A percentile compares a stretch with the other conserved stretches of the same genome.
These are phyloP conservation scores for Mycosarcoma maydis DNA, from an alignment of 1,284 basidiomycete species.

Conservation along the genomic window DNA sequence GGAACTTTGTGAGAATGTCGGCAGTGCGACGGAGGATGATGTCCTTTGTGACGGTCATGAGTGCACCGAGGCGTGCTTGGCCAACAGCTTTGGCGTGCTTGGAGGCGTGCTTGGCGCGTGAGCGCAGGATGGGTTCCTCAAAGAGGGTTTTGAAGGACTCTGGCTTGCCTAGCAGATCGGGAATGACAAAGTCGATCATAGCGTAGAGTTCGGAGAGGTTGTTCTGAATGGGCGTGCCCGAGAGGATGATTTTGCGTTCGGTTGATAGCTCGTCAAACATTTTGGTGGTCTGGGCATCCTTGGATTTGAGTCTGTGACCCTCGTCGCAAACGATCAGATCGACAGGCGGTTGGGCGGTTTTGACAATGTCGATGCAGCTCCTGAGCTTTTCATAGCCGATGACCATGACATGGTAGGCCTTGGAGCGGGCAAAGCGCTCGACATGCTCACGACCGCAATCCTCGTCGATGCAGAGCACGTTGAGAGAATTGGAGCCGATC, in stretches of 20 bases:
- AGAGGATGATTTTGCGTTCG: slow-evolving; percentile 79
- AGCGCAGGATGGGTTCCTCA: slow-evolving; percentile 87
- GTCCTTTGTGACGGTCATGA: slow-evolving; percentile 80
- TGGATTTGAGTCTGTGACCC: slow-evolving; percentile 93
- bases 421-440: slow-evolving; percentile 65
- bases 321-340: slow-evolving; percentile 96
- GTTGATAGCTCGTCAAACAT: slow-evolving; percentile 86
- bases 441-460: slow-evolving; percentile 45
- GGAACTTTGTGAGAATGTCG: slow-evolving; percentile 79
- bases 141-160: slow-evolving; percentile 72
- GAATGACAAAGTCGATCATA: slow-evolving; percentile 96
- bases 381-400: slow-evolving; percentile 94
- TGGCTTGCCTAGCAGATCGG: slow-evolving; percentile 76
- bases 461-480: slow-evolving; percentile 79
- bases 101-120: slow-evolving; percentile 80
- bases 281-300: slow-evolving; percentile 86
- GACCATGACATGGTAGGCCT: slow-evolving; percentile 81
- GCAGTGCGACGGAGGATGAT: slow-evolving; percentile 85
- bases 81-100: slow-evolving; percentile 79
- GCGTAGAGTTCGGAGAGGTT: slow-evolving; percentile 94
- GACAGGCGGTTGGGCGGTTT: slow-evolving; percentile 75
- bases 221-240: slow-evolving; percentile 96
- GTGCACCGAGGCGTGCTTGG: slow-evolving; percentile 69
- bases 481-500: slow-evolving; percentile 77
- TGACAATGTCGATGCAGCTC: slow-evolving; percentile 54